A percentile compares a stretch with the other conserved stretches of the same genome.
These are phyloP conservation scores for Agrocybe praecox DNA, from an alignment of 768 basidiomycete genomes.

Conservation along the genomic window DNA sequence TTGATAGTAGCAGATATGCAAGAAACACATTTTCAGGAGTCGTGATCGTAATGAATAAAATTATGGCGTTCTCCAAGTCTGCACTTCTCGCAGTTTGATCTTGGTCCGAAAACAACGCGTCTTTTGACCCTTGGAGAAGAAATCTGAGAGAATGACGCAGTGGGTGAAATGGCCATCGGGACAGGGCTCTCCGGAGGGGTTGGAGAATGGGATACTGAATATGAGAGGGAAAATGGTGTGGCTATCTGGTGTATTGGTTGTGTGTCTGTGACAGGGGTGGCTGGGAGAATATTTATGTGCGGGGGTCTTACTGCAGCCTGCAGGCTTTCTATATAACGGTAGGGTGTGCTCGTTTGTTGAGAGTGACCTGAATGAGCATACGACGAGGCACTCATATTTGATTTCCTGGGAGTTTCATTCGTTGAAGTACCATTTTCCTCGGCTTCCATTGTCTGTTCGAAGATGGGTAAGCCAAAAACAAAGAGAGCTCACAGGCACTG, in stretches of 20 bases:
- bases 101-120: slow-evolving; percentile 34
- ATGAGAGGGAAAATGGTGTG: not conserved
- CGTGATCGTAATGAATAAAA: slow-evolving; percentile 22
- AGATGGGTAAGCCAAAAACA: slow-evolving; percentile 16
- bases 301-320: slow-evolving; percentile 10
- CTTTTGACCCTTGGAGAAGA: slow-evolving; percentile 17
- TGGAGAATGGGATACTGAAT: slow-evolving; percentile 6
- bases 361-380: slow-evolving; percentile 5
- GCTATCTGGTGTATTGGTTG: not conserved
- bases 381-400: not conserved
- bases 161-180: slow-evolving; percentile 29
- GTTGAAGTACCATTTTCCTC: slow-evolving; percentile 7
- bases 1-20: not conserved
- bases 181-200: slow-evolving; percentile 11
- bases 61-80: slow-evolving; percentile 22
- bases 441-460: slow-evolving; percentile 17
- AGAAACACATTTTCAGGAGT: not conserved
- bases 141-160: slow-evolving; percentile 17
- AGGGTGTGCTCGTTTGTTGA: slow-evolving; percentile 9
- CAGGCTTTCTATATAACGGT: slow-evolving; percentile 13
- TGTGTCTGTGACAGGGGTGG: slow-evolving; percentile 10
- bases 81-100: slow-evolving; percentile 32
- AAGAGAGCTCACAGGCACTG: not conserved
- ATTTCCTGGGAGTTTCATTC: not conserved
- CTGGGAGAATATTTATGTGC: slow-evolving; percentile 19